Base-by-base conservation (phyloP, 306 rosid genomes). In the Prunus mira region DNA sequence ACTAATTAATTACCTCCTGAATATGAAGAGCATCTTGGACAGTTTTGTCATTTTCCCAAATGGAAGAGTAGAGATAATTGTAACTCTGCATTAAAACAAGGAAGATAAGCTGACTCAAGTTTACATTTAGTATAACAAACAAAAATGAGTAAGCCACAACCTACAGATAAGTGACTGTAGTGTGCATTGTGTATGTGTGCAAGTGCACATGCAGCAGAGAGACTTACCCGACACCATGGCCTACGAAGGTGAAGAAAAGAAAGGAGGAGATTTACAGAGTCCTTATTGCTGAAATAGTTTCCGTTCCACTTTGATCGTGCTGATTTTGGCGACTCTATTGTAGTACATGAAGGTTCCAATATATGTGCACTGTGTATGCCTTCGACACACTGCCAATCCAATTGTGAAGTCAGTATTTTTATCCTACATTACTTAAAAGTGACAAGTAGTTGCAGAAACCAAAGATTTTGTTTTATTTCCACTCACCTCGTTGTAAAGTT, bases 21-120 rank as follows among this genome's bases (percentile, higher is more conserved):
- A 74, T 70, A 6, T 63, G 78, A 27, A 74, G 78, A 63, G 78
- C 71, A 30, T 63, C 68, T 49, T 63, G 78, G 49, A 74, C 78
- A 19, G 78, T 30, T 63, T 63, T 63, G 51, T 74, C 63, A 74
- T 74, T 74, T 74, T 50, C 78, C 78, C 78, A 74, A 5, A 74
- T 49, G 4, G 1, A 12, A 63, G 71, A 74, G 71, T 27, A 5
- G 3, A 32, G 4, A 19, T 74, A 63, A 19, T 18, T 74, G 34
- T 63, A 63, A 12, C 18, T 3, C 78, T 74, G 4, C 71, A n/a
- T 9, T 41, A 46, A 46, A 61, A 25, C 55, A 47, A 61, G 46
- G 69, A 1, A 73, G 25, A 25, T 43, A 22, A 13, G 25, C 2
- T 34, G 43, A 34, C 9, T 34, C 43, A 34, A 34, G 43, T 34